Conservation (phyloP, 2,329 filamentous ascomycete genomes). For the Cladosporium phlei region DNA sequence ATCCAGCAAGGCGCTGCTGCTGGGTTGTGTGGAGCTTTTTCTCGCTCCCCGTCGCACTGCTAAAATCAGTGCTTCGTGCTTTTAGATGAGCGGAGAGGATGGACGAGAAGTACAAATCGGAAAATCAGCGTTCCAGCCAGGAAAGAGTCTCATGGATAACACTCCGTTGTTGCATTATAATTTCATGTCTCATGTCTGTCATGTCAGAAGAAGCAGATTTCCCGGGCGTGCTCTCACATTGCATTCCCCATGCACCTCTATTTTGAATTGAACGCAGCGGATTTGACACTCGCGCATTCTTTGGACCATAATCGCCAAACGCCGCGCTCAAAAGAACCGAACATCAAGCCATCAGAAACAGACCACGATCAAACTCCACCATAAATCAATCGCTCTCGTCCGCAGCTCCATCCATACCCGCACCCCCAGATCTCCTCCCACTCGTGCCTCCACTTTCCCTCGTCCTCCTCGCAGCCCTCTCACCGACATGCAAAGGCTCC, state of each 20-base stretch:
- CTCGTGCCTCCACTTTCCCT: slow-evolving; percentile 9
- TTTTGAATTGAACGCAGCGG: too few relatives aligned
- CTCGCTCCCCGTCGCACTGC: slow-evolving; percentile 7
- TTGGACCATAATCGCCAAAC: slow-evolving; percentile 18
- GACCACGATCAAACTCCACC: not conserved
- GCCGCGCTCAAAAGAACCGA: slow-evolving; percentile 17
- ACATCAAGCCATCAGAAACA: not conserved
- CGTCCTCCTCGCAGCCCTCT: slow-evolving; percentile 38
- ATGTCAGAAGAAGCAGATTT: slow-evolving; percentile 8
- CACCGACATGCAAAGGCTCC: slow-evolving; percentile 49
- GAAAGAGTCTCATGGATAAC: slow-evolving; percentile 14
- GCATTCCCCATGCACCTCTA: too few relatives aligned
- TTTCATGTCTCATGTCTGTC: slow-evolving; percentile 13
- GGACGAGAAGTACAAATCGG: slow-evolving; percentile 13
- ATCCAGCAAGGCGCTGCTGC: slow-evolving; percentile 11
- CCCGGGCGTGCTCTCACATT: too few relatives aligned
- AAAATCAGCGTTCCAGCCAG: slow-evolving; percentile 13
- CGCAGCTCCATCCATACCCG: slow-evolving; percentile 3
- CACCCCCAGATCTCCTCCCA: slow-evolving; percentile 14
- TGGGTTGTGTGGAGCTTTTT: slow-evolving; percentile 13
- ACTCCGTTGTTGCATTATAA: slow-evolving; percentile 13
- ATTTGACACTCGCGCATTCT: too few relatives aligned
- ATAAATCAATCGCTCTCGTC: slow-evolving; percentile 17
- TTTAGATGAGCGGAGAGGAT: slow-evolving; percentile 12
- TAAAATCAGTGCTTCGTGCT: slow-evolving; percentile 10